Base-by-base conservation (phyloP, 805 yeast genomes). In the Suhomyces sp. region DNA sequence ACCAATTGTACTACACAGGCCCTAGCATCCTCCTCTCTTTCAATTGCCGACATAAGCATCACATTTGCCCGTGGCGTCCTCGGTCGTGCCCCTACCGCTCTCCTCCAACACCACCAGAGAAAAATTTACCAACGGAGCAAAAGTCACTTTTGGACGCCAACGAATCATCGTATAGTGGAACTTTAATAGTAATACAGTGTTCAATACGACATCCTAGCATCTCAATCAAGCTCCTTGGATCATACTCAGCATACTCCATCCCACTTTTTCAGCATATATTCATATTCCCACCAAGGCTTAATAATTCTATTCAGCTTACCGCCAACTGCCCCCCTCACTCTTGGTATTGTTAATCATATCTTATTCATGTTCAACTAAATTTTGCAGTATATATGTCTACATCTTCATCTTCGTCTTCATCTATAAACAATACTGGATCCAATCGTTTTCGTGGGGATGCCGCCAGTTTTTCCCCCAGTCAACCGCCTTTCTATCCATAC, bases 381-480 rank as follows among this genome's bases (percentile, higher is more conserved):
- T 20, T 41, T 22, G 41, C 37, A 31, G 39, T 35, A 31, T 45
- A 13, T 33, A 49, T 52, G 55, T 53, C 56, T 43, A 45, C 54
- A 19, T 35, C 49, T 35, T 47, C 52, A 46, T 46, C 48, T 41
- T 62, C 65, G 52, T 57, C 68, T 49, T 58, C 67, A 48, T 63
- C 63, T 45, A 56, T 67, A 40, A 55, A 66, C 19, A 61, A 58
- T 47, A 53, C 67, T 40, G 72, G 73, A 7, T 66, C 73, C 48
- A 61, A 61, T 54, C 69, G 73, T 48, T 71, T 71, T 59, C 72
- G 75, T 58, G 67, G 69, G 39, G 75, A 70, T 60, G 75, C 73
- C 15, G 71, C 72, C 51, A 65, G 68, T 43, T 71, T 71, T 51
- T 63, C 67, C 19, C 76, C 76, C n/a, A 59, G 63, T 47, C 54